Conservation (phyloP, 2,329 filamentous ascomycete genomes). For the Paraphoma chrysanthemicola region DNA sequence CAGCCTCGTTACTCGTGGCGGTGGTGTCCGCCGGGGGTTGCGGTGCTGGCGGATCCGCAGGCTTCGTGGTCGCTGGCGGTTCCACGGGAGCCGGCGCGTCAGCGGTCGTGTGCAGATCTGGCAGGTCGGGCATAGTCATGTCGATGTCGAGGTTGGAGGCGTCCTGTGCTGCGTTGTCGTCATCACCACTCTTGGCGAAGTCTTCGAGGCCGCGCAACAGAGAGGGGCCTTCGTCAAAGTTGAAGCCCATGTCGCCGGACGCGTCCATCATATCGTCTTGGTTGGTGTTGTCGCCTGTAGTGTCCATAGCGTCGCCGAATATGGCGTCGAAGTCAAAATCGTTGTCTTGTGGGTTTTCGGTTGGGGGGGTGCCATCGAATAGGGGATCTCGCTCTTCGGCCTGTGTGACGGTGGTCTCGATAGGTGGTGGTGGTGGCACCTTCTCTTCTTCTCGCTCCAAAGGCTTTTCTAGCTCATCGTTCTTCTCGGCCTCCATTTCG, state of each 20-base stretch:
- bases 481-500: constrained; percentile 12
- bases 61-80: constrained; percentile 6
- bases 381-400: constrained; percentile 29
- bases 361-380: constrained; percentile 39
- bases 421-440: constrained; percentile 11
- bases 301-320: constrained; percentile 42
- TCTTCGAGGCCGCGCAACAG: constrained; percentile 47
- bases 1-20: constrained; percentile 10
- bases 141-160: constrained; percentile 34
- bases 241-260: constrained; percentile 38
- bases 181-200: constrained; percentile 38
- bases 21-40: constrained; percentile 2
- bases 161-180: constrained; percentile 17
- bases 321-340: constrained; percentile 50
- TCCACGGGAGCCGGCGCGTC: constrained; percentile 9
- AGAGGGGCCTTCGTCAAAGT: constrained; percentile 39
- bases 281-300: constrained; percentile 23
- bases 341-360: constrained; percentile 37
- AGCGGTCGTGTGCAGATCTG: constrained; percentile 23
- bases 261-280: constrained; percentile 35
- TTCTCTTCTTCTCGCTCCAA: constrained; percentile 22
- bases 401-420: constrained; percentile 21
- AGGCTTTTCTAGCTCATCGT: constrained; percentile 15
- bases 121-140: constrained; percentile 41
- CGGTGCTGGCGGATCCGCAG: constrained; percentile 1